Base-by-base conservation (phyloP, 2,329 filamentous ascomycete genomes). In the Pseudogymnoascus sp. region DNA sequence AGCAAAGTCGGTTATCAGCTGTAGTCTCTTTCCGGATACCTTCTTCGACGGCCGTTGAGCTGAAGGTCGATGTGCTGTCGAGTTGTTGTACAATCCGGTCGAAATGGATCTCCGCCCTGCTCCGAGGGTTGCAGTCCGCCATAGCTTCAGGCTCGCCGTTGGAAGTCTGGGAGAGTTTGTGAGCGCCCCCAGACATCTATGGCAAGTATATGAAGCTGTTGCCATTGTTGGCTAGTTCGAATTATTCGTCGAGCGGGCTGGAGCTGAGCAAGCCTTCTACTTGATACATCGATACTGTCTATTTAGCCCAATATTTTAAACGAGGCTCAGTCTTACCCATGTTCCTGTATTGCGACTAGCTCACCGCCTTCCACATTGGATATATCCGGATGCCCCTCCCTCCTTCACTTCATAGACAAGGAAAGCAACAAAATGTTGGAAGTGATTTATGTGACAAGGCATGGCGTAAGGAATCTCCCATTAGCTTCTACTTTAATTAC, bases 361-460 rank as follows among this genome's bases (percentile, higher is more conserved):
- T 55, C 49, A 55, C 49, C 49, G 49, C 49, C 49, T 55, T 55
- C 49, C 49, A 55, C 11, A 55, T 55, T 55, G 10, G 49, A 55
- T 55, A 55, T 55, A 55, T 55, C 29, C 29, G 29, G 29, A 21
- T 55, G 49, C 49, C 49, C 49, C 49, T 35, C 31, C 31, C 16
- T 33, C 49, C n/a, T 33, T 19, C 49, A 55, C 21, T 35, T 55
- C 16, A 55, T n/a, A 19, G 16, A 35, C 49, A 35, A 55, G 4
- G 3, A 55, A 55, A 55, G 29, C 49, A 33, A 19, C 29, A 55
- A 55, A 55, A 55, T 55, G 49, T 55, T 55, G 29, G 49, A 55
- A 19, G 49, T 55, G 19, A 90, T 92, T 66, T 91, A 91, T 72
- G 78, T 92, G 63, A 84, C 83, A 66, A 85, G 89, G 23, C 89